Evolutionary conservation across 2,329 filamentous ascomycete genomes (phyloP), one percentile per base, ranked within the genome.

Genomic region (Geosmithia flava): DNA sequence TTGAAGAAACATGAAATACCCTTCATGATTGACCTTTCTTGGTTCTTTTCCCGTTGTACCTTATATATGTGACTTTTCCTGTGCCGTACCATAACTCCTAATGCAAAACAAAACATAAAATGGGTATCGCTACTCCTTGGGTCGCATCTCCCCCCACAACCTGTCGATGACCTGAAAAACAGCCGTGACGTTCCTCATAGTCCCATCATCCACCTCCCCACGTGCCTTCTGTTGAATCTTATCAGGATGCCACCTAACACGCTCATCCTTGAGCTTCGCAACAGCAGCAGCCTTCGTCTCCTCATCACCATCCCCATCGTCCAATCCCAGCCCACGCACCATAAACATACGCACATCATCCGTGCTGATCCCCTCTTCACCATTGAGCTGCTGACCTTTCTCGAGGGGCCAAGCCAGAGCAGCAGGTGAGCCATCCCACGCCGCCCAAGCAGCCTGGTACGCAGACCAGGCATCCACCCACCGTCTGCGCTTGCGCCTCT

Each of bases 231-330:
- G 93, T 69, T 96, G 88, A 49, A 97, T 85, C 71, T 97, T 98
- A 67, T 98, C 93, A 3, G 93, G 93, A 69, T 98, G 93, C 93
- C 93, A 98, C 16, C 89, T 76, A 17, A 97, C 82, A 47, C 93
- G 80, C 69, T 98, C 93, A 5, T 80, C 70, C 65, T 95, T 95
- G 47, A 97, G 70, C 50, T 63, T 68, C 7, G 69, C 64, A 19
- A 71, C 60, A 46, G 73, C 71, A 10, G 67, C 66, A 50, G 59
- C 65, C 55, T 72, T 68, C 19, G 70, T 56, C 2, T 68, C 65
- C 42, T 44, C 7, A n/a, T 17, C 16, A 11, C 17, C 39, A 16
- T 42, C 40, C 13, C n/a, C 40, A 29, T 67, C 64, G 27, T 67
- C 64, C 20, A 69, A 49, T 39, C 55, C 64, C 20, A 77, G 58